Conservation (phyloP, 164 flowering plant genomes). For the Aristolochia fimbriata region DNA sequence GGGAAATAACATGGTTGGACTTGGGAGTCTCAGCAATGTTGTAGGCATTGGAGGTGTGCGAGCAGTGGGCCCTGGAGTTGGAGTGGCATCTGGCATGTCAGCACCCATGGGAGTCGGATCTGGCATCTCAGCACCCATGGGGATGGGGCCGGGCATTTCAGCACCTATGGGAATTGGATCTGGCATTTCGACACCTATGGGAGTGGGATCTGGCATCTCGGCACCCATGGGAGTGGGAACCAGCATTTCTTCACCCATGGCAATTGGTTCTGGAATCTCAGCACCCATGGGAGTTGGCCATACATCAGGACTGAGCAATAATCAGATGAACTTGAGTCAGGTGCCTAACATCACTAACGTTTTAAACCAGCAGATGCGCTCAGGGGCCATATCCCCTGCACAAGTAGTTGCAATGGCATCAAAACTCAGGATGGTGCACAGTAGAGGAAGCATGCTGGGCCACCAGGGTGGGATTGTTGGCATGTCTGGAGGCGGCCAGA, state of each 20-base stretch:
- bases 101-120: constrained; percentile 37
- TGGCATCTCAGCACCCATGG: constrained; percentile 52
- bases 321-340: constrained; percentile 40
- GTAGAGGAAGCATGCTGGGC: constrained; percentile 36
- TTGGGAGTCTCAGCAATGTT: constrained; percentile 47
- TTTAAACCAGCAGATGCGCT: constrained; percentile 46
- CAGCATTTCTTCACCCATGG: constrained; percentile 51
- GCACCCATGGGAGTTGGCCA: constrained; percentile 16
- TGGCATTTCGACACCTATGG: not conserved
- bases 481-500: constrained; percentile 52
- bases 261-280: constrained; percentile 9
- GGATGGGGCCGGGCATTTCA: constrained; percentile 8
- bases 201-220: not conserved
- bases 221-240: constrained; percentile 4
- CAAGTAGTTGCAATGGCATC: constrained; percentile 21
- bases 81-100: constrained; percentile 54
- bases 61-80: constrained; percentile 58
- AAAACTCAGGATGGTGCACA: constrained; percentile 38
- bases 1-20: constrained; percentile 54
- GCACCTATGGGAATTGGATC: too few species aligned
- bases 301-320: constrained; percentile 52
- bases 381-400: constrained; percentile 7
- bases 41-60: constrained; percentile 58
- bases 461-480: constrained; percentile 47
- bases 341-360: constrained; percentile 33